These are phyloP conservation scores for Saccharomycopsis fibuligera DNA, from an alignment of 805 yeast species.

Conservation along the genomic window DNA sequence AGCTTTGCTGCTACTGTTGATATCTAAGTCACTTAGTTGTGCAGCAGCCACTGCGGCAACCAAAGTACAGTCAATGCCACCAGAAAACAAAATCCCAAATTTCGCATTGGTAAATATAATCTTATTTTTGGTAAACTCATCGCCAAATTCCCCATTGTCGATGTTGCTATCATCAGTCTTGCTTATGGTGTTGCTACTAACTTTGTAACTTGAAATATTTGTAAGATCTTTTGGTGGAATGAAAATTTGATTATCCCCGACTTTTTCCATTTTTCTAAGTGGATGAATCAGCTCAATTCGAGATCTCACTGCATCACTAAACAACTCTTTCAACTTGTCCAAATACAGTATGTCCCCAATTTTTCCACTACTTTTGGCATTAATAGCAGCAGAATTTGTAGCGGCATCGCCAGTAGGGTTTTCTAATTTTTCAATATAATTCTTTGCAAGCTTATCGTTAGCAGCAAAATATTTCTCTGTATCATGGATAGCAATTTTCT, in stretches of 20 bases:
- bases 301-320: constrained; percentile 37
- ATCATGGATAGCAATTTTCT: not conserved
- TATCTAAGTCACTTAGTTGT: constrained; percentile 11
- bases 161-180: not conserved
- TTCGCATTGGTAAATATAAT: constrained; percentile 24
- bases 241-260: not conserved
- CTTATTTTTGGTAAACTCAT: no score
- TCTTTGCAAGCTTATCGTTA: not conserved
- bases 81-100: constrained; percentile 74
- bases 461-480: not conserved
- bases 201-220: not conserved
- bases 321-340: constrained; percentile 24
- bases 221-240: constrained; percentile 3
- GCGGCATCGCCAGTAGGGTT: constrained; percentile 11
- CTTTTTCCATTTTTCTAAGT: not conserved
- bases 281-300: constrained; percentile 62
- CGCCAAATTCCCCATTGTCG: no score
- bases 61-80: constrained; percentile 91
- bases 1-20: constrained; percentile 19
- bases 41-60: constrained; percentile 50
- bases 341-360: no score
- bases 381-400: not conserved
- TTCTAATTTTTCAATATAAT: constrained; percentile 4
- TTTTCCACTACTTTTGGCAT: not conserved
- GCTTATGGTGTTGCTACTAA: not conserved